Evolutionary conservation across 108 stramenopile species (phyloP).

Genomic region (Licmophora abbreviata): DNA sequence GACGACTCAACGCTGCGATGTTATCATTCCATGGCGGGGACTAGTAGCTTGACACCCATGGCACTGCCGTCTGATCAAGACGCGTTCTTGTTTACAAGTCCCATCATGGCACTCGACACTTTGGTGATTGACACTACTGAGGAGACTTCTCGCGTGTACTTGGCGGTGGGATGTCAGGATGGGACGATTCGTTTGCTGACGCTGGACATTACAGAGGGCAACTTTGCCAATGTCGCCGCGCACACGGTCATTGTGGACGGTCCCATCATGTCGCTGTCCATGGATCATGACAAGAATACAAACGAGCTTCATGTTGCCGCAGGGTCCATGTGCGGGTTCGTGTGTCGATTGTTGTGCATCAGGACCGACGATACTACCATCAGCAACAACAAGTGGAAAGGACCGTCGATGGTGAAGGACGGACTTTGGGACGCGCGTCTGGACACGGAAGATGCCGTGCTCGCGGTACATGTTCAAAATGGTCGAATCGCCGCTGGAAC

Average conservation of each 20-base stretch:
- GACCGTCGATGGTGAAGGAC: constrained; percentile 33
- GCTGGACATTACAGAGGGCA: neutral
- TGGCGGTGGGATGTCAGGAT: constrained; percentile 40
- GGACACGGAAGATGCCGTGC: constrained; percentile 30
- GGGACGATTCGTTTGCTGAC: constrained; percentile 31
- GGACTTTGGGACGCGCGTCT: constrained; percentile 16
- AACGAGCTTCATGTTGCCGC: constrained; percentile 10
- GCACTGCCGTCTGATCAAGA: constrained; percentile 8
- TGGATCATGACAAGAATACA: neutral
- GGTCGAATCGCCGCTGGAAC: constrained; percentile 27
- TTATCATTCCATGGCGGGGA: constrained; percentile 5
- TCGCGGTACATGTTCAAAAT: constrained; percentile 23
- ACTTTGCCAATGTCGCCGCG: constrained; percentile 8
- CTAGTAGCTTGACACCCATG: neutral
- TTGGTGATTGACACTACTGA: neutral
- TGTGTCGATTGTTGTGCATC: constrained; percentile 13
- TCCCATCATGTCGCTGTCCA: constrained; percentile 20
- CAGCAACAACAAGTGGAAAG: constrained; percentile 16
- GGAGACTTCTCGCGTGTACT: neutral
- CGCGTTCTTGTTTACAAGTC: constrained; percentile 12
- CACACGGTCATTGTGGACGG: constrained; percentile 39
- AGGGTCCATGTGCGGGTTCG: constrained; percentile 50
- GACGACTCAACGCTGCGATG: constrained; percentile 21
- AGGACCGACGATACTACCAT: neutral
- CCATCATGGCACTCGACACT: constrained; percentile 27